Base-by-base conservation (phyloP, 768 basidiomycete genomes). In the Gyrodon lividus region DNA sequence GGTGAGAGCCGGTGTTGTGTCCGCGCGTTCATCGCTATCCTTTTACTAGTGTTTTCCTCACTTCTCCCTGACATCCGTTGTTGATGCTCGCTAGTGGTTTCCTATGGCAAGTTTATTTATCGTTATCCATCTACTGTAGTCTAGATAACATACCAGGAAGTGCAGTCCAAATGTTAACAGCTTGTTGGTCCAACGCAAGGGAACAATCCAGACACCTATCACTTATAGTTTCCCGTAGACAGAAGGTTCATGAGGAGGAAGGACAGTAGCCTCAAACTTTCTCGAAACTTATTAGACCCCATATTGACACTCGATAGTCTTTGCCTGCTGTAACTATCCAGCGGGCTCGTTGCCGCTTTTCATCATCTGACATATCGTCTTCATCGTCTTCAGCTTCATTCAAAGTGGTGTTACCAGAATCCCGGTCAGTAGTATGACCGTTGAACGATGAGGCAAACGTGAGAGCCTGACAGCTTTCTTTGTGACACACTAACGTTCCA, bases 401-500 rank as follows among this genome's bases (percentile, higher is more conserved):
- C 4, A 23, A 33, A 3, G 4, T 7, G 72, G 69, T 17, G 20
- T 12, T 4, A 5, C 17, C 16, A 7, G 30, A 30, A 19, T 46
- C 26, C 12, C 2, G 26, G 20, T 60, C 69, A 13, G 28, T 14
- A 5, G 44, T 12, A 4, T 62, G 17, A 47, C 51, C 51, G 54
- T 13, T 10, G 10, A 48, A 54, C 6, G 53, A 37, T 28, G 71
- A 61, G 19, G 87, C 84, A 63, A 98, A 98, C 3, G 81, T 77
- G 17, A 97, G 59, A 4, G 81, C 77, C 58, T 95, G 89, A 51
- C 89, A 87, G 13, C 77, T 79, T 8, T 79, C 77, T 56, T 90
- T 89, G 72, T 98, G 96, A 64, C 92, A 90, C 22, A 74, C 74
- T 6, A 98, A 76, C 4, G 86, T 87, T 5, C 96, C 96, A 6